These are phyloP conservation scores for Colletotrichum incanum DNA, from an alignment of 2,329 filamentous ascomycete species.

Conservation along the genomic window DNA sequence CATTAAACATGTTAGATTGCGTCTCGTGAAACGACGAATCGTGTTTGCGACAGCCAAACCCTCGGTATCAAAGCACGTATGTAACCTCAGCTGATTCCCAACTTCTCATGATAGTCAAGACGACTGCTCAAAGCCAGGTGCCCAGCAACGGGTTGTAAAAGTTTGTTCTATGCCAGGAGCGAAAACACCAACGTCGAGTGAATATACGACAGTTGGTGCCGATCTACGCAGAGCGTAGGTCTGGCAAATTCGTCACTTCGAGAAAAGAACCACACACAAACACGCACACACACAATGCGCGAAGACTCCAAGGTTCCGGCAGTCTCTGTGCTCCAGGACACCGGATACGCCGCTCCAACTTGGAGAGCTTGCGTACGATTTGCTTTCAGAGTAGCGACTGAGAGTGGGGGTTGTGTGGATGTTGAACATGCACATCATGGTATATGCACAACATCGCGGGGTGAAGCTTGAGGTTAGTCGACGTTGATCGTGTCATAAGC, in stretches of 20 bases:
- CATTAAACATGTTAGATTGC: not conserved
- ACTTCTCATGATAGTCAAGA: slow-evolving; percentile 46
- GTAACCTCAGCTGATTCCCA: slow-evolving; percentile 46
- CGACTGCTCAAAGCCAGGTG: slow-evolving; percentile 45
- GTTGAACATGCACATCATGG: not conserved
- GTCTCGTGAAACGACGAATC: not conserved
- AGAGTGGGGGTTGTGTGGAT: not conserved
- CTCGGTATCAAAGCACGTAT: not conserved
- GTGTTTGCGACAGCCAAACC: not conserved
- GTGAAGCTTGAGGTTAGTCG: not conserved
- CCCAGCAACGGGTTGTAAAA: slow-evolving; percentile 43
- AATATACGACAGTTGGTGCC: slow-evolving; percentile 35
- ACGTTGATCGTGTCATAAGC: not conserved
- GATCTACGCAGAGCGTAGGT: slow-evolving; percentile 42
- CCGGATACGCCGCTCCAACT: not conserved
- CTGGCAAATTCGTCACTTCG: slow-evolving; percentile 27
- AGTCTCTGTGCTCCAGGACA: not conserved
- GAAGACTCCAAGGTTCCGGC: too few species aligned
- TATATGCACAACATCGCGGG: not conserved
- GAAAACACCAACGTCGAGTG: slow-evolving; percentile 41
- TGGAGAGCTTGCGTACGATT: not conserved
- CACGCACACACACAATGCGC: not conserved
- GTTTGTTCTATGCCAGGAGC: slow-evolving; percentile 44
- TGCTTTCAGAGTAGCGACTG: too few species aligned
- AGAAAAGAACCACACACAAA: not conserved